Evolutionary conservation across 257 asterid genomes (phyloP).

Genomic region (Mentha longifolia): DNA sequence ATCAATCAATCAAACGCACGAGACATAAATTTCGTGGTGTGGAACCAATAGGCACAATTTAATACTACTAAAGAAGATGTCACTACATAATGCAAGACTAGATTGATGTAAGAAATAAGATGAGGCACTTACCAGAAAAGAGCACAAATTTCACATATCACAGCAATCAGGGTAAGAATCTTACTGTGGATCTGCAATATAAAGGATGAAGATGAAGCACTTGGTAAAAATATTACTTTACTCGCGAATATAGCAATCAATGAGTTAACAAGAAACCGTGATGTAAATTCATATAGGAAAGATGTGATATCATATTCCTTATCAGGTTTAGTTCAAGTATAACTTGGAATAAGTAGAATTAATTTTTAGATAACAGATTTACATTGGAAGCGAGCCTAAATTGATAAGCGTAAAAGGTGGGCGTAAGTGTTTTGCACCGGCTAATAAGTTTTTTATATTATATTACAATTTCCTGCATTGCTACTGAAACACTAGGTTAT

Average conservation of each 20-base stretch:
- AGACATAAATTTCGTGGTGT: not conserved
- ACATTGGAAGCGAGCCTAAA: not conserved
- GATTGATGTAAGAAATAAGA: slow-evolving; percentile 14
- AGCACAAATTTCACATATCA: slow-evolving; percentile 84
- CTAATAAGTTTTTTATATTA: not conserved
- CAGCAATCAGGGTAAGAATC: slow-evolving; percentile 80
- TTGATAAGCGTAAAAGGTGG: not conserved
- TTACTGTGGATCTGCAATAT: slow-evolving; percentile 87
- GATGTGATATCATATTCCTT: not conserved
- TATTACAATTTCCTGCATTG: not conserved
- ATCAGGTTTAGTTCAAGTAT: not conserved
- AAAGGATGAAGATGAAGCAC: slow-evolving; percentile 18
- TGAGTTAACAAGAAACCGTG: slow-evolving; percentile 7
- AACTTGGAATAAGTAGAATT: not conserved
- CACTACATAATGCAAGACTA: slow-evolving; percentile 30
- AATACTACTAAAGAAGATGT: not conserved
- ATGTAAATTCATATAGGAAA: not conserved
- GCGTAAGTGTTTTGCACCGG: not conserved
- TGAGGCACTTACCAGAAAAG: slow-evolving; percentile 74
- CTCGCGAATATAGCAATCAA: not conserved
- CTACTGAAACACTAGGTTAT: not conserved
- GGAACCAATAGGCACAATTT: not conserved
- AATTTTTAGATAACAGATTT: slow-evolving; percentile 3
- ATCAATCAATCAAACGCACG: not conserved
- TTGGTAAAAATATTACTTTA: not conserved